Evolutionary conservation across 768 basidiomycete species (phyloP), one percentile per base, ranked within the genome.

Genomic region (Leucocoprinus sp.): DNA sequence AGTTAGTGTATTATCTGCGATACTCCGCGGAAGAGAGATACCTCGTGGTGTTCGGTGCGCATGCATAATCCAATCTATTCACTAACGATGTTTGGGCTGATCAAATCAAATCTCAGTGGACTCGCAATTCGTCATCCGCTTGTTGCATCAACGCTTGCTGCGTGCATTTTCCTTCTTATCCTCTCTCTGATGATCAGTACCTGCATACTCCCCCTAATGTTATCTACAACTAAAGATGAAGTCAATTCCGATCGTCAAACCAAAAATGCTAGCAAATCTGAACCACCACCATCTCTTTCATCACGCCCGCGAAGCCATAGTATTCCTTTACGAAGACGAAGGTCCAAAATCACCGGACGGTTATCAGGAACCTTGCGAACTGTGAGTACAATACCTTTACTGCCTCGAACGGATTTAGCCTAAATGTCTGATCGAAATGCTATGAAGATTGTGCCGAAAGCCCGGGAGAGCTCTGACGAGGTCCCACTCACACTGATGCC

Each of bases 11-110:
- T 56, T 73, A 23, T 68, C 75, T 17, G 82, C 85, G 17, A 72
- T 68, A 28, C 53, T 92, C 34, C 69, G 64, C 45, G 88, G 88
- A 7, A 62, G 65, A 15, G 74, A 85, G 23, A 71, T 75, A 28
- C 82, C 78, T 50, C 74, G 71, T 50, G 88, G 89, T 27, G 62
- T 90, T 34, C 75, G 84, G 89, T 86, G 56, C 49, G 74, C 51
- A 9, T 11, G 29, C 6, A n/a, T n/a, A n/a, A n/a, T n/a, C n/a
- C n/a, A n/a, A n/a, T n/a, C n/a, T n/a, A n/a, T 26, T 26, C 8
- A 22, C 5, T 23, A 28, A 24, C 11, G 11, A 18, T 18, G 17
- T 41, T 36, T 36, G 27, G 19, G 7, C 29, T 37, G 11, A 35
- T 42, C 9, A 11, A 11, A 2, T 29, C 6, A 35, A 31, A 18